A percentile compares a stretch with the other conserved stretches of the same genome.
Evolutionary conservation across 495 filamentous ascomycete species (phyloP).

Genomic region (Bathelium albidoporum): DNA sequence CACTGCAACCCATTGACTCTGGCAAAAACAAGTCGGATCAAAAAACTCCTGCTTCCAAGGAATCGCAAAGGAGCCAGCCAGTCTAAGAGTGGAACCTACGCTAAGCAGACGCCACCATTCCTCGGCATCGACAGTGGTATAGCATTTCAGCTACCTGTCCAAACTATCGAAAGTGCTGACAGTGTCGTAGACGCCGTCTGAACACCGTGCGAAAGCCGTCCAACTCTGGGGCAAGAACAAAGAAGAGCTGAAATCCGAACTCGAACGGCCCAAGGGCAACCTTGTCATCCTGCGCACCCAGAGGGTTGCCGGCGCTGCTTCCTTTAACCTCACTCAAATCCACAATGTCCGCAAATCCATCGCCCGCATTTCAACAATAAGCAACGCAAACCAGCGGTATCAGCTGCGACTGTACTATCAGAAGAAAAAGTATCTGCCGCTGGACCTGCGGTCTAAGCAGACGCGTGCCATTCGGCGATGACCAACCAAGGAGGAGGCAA

Average conservation of each 20-base stretch:
- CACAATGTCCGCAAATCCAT: constrained; percentile 99
- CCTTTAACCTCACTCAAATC: constrained; percentile 93
- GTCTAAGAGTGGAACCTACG: no score
- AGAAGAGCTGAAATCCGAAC: constrained; percentile 86
- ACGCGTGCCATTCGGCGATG: constrained; percentile 91
- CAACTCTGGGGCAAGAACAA: constrained; percentile 98
- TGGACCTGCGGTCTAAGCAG: constrained; percentile 93
- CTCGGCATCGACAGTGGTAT: no score
- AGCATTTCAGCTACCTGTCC: no score
- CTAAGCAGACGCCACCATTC: no score
- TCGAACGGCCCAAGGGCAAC: constrained; percentile 68
- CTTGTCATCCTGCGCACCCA: constrained; percentile 86
- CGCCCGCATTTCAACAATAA: constrained; percentile 93
- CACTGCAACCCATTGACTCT: no score
- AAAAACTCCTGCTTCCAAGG: no score
- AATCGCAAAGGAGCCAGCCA: no score
- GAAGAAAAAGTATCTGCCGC: constrained; percentile 95
- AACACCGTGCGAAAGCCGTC: constrained; percentile 62
- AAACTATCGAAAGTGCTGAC: no score
- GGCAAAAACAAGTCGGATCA: no score
- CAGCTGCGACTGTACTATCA: constrained; percentile 99
- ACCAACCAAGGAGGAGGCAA: constrained; percentile 79
- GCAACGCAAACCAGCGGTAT: constrained; percentile 96
- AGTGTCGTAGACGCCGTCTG: neutral
- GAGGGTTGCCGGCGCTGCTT: constrained; percentile 88